phyloP scores from a whole-genome alignment of 768 basidiomycete genomes.

The Lactarius evosmus region DNA sequence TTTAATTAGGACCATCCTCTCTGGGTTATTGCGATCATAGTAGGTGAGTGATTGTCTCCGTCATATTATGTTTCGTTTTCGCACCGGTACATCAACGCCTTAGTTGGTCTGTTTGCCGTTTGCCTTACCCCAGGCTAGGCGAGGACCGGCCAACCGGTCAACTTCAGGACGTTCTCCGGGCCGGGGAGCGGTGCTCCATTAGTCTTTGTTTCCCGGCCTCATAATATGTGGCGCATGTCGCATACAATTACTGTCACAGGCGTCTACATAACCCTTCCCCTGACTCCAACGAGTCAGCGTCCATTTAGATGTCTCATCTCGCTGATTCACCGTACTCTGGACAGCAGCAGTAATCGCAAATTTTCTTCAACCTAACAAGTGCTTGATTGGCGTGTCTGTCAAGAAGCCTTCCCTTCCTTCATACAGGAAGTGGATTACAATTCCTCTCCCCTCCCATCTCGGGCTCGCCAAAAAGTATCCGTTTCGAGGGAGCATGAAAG shows the following conservation, averaged over 20 bases:
- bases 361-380: background rate
- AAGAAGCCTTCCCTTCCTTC: background rate
- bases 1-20: background rate
- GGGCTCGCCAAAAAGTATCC: background rate
- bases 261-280: background rate
- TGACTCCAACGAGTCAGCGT: background rate
- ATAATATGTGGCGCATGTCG: background rate
- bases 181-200: background rate
- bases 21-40: background rate
- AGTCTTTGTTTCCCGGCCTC: background rate
- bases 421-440: background rate
- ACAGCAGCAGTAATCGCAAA: conserved; percentile 4
- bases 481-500: background rate
- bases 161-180: background rate
- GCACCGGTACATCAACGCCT: background rate
- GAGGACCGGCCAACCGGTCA: background rate
- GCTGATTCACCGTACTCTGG: background rate
- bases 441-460: background rate
- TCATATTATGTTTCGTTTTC: background rate
- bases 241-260: background rate
- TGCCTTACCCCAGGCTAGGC: too few relatives aligned
- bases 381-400: conserved; percentile 4
- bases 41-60: background rate
- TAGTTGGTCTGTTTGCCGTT: too few relatives aligned
- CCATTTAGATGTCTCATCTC: background rate